phyloP scores from a whole-genome alignment of 169 alveolate genomes.

The Ichthyophthirius multifiliis region DNA sequence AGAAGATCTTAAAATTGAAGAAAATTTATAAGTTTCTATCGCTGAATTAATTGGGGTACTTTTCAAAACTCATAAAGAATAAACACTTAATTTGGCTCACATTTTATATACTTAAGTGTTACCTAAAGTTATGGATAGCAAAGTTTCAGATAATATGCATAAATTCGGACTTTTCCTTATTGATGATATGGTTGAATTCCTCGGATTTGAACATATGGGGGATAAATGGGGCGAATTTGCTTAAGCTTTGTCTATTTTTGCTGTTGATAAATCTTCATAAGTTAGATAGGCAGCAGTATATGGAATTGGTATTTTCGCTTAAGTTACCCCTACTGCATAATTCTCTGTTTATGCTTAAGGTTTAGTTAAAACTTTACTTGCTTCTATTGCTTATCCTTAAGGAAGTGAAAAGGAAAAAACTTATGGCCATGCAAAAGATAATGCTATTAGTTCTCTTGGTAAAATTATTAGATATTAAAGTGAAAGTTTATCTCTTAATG shows the following conservation, averaged over 20 bases:
- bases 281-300: slow-evolving; percentile 85
- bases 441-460: slow-evolving; percentile 82
- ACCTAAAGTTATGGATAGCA: slow-evolving; percentile 62
- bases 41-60: slow-evolving; percentile 83
- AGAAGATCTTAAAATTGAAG: slow-evolving; percentile 66
- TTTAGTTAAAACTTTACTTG: slow-evolving; percentile 43
- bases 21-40: slow-evolving; percentile 72
- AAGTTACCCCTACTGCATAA: slow-evolving; percentile 35
- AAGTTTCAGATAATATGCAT: slow-evolving; percentile 54
- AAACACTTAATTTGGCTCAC: slow-evolving; percentile 48
- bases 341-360: slow-evolving; percentile 44
- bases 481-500: slow-evolving; percentile 18
- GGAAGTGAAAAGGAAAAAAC: slow-evolving; percentile 64
- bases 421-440: slow-evolving; percentile 80
- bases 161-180: slow-evolving; percentile 69
- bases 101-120: slow-evolving; percentile 60
- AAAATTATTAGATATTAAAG: slow-evolving; percentile 66
- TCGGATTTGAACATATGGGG: slow-evolving; percentile 60
- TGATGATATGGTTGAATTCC: slow-evolving; percentile 84
- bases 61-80: slow-evolving; percentile 80
- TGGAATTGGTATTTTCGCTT: slow-evolving; percentile 80
- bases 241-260: slow-evolving; percentile 53
- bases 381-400: slow-evolving; percentile 42
- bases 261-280: slow-evolving; percentile 49
- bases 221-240: slow-evolving; percentile 63